Evolutionary conservation across 441 rosid genomes (phyloP).

Genomic region (Euphorbia celastroides): DNA sequence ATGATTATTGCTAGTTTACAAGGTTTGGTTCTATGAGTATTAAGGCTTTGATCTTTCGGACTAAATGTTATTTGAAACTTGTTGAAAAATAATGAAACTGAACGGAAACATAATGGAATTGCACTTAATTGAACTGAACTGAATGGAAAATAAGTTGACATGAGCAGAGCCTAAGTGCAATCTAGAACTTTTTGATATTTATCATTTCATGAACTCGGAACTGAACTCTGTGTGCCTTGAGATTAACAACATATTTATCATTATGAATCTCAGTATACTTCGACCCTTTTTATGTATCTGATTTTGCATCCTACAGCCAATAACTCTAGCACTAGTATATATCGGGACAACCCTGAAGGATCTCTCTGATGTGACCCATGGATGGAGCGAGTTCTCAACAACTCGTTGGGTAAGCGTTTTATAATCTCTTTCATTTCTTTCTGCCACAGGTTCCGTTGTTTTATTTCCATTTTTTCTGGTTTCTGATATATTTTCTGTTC

Average conservation of each 20-base stretch:
- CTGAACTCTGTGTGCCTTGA: background rate
- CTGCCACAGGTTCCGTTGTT: background rate
- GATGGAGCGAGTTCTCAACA: slow-evolving; percentile 82
- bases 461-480: background rate
- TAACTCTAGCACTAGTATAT: slow-evolving; percentile 86
- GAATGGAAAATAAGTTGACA: too few relatives aligned
- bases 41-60: too few relatives aligned
- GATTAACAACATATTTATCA: background rate
- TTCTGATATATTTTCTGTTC: slow-evolving; percentile 16
- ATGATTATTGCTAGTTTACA: background rate
- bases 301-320: slow-evolving; percentile 52
- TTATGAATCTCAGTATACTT: background rate
- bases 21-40: background rate
- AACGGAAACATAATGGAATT: too few relatives aligned
- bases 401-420: slow-evolving; percentile 63
- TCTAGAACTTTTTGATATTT: too few relatives aligned
- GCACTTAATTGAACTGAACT: too few relatives aligned
- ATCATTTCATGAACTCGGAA: slow-evolving; percentile 1
- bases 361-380: slow-evolving; percentile 90
- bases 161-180: too few relatives aligned
- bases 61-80: too few relatives aligned
- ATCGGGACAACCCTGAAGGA: slow-evolving; percentile 92
- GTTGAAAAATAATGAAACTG: too few relatives aligned
- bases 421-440: background rate
- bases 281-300: background rate